Percentiles rank a stretch among this genome's conserved stretches.
Evolutionary conservation across 208 protist genomes (phyloP).

Genomic region (Leishmania gerbilli): DNA sequence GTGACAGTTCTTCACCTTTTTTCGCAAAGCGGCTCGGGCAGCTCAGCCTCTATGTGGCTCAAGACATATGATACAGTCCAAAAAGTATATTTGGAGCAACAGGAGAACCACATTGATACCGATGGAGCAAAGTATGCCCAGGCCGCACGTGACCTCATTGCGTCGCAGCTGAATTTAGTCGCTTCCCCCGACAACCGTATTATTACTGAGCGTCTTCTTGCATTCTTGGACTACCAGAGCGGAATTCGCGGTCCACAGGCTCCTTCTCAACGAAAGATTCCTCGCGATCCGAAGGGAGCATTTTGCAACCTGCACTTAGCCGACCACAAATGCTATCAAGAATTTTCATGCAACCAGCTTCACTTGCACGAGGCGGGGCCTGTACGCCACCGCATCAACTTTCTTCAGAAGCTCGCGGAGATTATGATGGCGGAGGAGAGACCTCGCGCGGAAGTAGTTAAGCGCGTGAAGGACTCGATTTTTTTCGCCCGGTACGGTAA

Average conservation of each 20-base stretch:
- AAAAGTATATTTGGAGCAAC: conserved; percentile 75
- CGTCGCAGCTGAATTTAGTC: conserved; percentile 33
- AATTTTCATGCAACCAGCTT: conserved; percentile 89
- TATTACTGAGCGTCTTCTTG: conserved; percentile 59
- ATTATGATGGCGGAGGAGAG: conserved; percentile 70
- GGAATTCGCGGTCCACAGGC: conserved; percentile 75
- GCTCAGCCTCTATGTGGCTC: conserved; percentile 55
- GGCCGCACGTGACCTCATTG: conserved; percentile 56
- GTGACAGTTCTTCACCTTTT: conserved; percentile 83
- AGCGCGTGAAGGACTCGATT: conserved; percentile 83
- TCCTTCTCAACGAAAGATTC: conserved; percentile 83
- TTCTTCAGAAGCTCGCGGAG: conserved; percentile 71
- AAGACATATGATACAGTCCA: conserved; percentile 80
- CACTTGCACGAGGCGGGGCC: conserved; percentile 83
- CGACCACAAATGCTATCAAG: conserved; percentile 88
- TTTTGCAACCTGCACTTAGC: conserved; percentile 90
- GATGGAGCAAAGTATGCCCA: conserved; percentile 55
- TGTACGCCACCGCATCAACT: conserved; percentile 77
- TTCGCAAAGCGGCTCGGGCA: conserved; percentile 43
- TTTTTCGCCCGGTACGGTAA: conserved; percentile 90
- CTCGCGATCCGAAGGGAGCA: conserved; percentile 81
- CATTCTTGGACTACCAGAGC: conserved; percentile 78
- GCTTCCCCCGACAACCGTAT: conserved; percentile 32
- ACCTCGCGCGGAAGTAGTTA: conserved; percentile 50
- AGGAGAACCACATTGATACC: conserved; percentile 34